Base-by-base conservation (phyloP, 2,329 filamentous ascomycete genomes). In the Trichoderma oligosporum region DNA sequence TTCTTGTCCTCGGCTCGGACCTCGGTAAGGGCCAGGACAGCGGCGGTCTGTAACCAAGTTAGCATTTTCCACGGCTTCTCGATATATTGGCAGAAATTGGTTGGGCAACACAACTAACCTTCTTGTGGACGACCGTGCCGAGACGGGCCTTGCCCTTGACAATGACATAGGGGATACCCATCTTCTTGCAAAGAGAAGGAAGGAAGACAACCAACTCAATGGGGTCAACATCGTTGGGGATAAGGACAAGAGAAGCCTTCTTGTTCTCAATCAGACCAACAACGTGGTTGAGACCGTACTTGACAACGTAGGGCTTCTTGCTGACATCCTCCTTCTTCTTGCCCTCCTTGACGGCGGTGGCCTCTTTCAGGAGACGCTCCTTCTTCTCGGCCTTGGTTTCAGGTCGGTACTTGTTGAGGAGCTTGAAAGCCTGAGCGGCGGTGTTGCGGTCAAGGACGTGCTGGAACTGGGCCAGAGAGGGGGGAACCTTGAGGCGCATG, bases 251-350 rank as follows among this genome's bases (percentile, higher is more conserved):
- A 63, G 90, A 87, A 66, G 94, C 93, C 88, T 99, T 99, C 91
- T 99, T 99, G 86, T 97, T 97, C 87, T 96, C 91, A 71, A 96
- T 89, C 69, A 96, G 84, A 67, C 90, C 91, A 67, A 96, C 91
- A 66, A 99, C 94, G 84, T 99, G 94, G 88, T 99, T 99, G 72
- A 99, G 87, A 82, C 94, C 94, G 81, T 97, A 99, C 88, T 99
- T 99, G 85, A 94, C 92, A 67, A 88, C 82, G 81, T 97, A 99
- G 73, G 94, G 94, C 89, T 99, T 99, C 91, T 97, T 97, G 88
- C 85, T 90, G 76, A 96, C 93, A 72, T 96, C 92, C 85, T 99
- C 95, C 89, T 97, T 97, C 89, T 97, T 99, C 89, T 97, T 97
- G 78, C 95, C 94, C 79, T 97, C 92, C 76, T 91, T 87, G 76